Evolutionary conservation across 352 stramenopile genomes (phyloP), one percentile per base, ranked within the genome.

Genomic region (Blastocystis sp.): DNA sequence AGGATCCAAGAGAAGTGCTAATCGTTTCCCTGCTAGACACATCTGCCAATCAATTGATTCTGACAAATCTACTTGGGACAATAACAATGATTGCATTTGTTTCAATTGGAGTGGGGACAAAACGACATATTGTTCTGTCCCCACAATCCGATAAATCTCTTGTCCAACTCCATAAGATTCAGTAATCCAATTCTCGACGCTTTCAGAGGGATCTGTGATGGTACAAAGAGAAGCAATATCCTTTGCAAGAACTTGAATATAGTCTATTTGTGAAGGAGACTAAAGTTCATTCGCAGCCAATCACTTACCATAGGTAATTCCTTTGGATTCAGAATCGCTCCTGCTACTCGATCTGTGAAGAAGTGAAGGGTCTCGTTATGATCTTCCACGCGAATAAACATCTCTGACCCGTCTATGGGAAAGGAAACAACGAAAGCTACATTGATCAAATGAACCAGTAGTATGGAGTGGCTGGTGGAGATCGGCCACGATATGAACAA

Each of bases 401-500:
- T 42, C 5, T 49, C 35, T 21, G 69, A 80, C 6, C 71, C 71
- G 35, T 83, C 71, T 83, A 42, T 27, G n/a, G 19, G 6, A 27
- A 9, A 42, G 32, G n/a, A 6, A 66, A 19, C 4, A 1, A 19
- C 14, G 24, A 11, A 11, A 37, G 2, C 4, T 58, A 65, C 71
- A 83, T 27, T 83, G 71, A 39, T 83, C 46, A 14, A 42, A 57
- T 3, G 29, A 35, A 29, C 39, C 54, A 37, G 65, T 77, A 9
- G 71, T 83, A 42, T 83, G 71, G 4, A 66, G 58, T 12, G 71
- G 71, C 35, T 83, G 71, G 49, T 83, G 71, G 11, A 83, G 32
- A 46, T 83, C 71, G 24, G 46, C 71, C 1, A 83, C n/a, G 21
- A 83, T 19, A 43, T 83, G 71, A n/a, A 83, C 71, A 54, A 83